Conservation (phyloP, 2,329 filamentous ascomycete species). For the Scortechinia acanthostroma region DNA sequence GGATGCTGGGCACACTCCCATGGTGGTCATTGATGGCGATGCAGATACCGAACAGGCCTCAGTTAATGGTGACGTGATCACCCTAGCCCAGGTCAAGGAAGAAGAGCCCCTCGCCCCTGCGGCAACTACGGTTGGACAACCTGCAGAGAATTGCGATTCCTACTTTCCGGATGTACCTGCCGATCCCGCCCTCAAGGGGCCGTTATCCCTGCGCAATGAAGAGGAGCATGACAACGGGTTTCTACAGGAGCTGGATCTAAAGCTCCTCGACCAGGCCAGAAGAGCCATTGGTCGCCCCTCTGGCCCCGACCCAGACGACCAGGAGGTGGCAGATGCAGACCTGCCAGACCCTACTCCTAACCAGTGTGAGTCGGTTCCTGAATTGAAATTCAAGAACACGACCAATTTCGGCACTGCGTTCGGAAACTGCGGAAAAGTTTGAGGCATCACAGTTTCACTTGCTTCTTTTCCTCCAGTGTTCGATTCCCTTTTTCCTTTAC, state of each 20-base stretch:
- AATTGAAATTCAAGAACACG: conserved; percentile 28
- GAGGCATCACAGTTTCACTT: conserved; percentile 3
- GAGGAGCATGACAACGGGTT: conserved; percentile 27
- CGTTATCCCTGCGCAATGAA: conserved; percentile 28
- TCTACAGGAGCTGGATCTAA: conserved; percentile 28
- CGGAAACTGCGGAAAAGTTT: conserved; percentile 12
- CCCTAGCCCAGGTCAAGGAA: neutral
- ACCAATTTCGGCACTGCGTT: conserved; percentile 38
- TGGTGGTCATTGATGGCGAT: conserved; percentile 23
- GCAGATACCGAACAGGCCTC: neutral
- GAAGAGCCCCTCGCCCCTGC: conserved; percentile 20
- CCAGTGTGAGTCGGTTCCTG: conserved; percentile 10
- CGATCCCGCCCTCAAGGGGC: conserved; percentile 30
- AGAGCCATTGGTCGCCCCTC: conserved; percentile 12
- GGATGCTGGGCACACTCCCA: conserved; percentile 32
- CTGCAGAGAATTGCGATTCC: conserved; percentile 24
- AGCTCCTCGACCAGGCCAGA: conserved; percentile 27
- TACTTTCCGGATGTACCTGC: conserved; percentile 29
- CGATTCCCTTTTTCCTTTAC: too few species aligned
- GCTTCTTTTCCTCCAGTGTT: neutral
- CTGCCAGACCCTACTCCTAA: too few species aligned
- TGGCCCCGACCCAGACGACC: conserved; percentile 10
- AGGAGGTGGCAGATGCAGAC: conserved; percentile 18
- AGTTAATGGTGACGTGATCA: too few species aligned
- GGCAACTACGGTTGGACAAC: conserved; percentile 17